phyloP scores from a whole-genome alignment of 2,329 filamentous ascomycete species.

The Arthrinium phaeospermum region DNA sequence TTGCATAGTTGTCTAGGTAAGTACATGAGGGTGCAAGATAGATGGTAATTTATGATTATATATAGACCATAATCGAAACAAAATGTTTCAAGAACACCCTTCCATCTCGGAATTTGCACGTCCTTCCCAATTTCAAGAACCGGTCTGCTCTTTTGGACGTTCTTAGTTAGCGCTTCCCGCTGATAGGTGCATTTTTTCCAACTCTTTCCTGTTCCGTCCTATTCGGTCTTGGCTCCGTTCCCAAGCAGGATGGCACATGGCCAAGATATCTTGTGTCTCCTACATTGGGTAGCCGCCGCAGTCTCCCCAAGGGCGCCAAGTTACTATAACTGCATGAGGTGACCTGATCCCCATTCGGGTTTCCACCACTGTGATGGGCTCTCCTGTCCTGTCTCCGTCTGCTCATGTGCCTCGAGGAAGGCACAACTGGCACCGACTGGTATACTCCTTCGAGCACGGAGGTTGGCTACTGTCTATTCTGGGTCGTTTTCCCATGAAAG shows the following conservation, averaged over 20 bases:
- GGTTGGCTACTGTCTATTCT: not conserved
- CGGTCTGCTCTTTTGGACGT: not conserved
- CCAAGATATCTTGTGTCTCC: not conserved
- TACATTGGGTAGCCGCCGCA: not conserved
- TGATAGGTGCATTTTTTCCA: slow-evolving; percentile 6
- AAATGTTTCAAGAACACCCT: too few relatives aligned
- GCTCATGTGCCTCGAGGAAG: not conserved
- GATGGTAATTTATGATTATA: not conserved
- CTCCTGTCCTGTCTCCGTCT: not conserved
- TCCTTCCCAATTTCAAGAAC: not conserved
- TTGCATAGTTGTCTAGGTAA: not conserved
- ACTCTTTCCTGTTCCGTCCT: slow-evolving; percentile 2
- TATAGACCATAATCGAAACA: not conserved
- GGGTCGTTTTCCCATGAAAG: not conserved
- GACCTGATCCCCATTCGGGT: not conserved
- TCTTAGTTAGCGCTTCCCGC: not conserved
- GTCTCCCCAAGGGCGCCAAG: not conserved
- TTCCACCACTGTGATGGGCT: not conserved
- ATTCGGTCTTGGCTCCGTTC: slow-evolving; percentile 16
- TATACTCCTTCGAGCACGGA: not conserved
- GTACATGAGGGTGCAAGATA: not conserved
- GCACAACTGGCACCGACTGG: not conserved
- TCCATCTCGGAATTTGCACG: not conserved
- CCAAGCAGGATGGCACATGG: not conserved
- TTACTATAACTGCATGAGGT: not conserved